Percentiles rank a stretch among this genome's conserved stretches.
phyloP scores from a whole-genome alignment of 257 asterid species.

The Solanum chilense region DNA sequence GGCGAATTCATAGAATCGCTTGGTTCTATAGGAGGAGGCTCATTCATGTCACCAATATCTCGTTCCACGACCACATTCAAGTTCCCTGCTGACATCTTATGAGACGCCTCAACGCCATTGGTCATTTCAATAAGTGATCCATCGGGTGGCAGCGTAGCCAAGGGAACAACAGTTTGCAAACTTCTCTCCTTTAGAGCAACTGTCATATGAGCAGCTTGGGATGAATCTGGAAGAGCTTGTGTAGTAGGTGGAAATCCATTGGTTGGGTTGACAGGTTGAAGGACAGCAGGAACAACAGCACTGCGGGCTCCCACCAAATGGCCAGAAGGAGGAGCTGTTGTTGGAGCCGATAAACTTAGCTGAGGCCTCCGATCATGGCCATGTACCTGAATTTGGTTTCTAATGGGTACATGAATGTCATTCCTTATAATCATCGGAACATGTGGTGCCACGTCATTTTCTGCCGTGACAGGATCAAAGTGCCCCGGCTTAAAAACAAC shows the following conservation, averaged over 20 bases:
- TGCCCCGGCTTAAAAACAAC: slow-evolving; percentile 84
- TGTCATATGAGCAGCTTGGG: slow-evolving; percentile 13
- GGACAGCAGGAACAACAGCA: slow-evolving; percentile 47
- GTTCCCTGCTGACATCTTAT: background rate
- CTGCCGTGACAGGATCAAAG: slow-evolving; percentile 56
- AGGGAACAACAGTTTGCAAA: slow-evolving; percentile 47
- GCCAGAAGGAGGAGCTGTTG: slow-evolving; percentile 27
- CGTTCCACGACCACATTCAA: slow-evolving; percentile 7
- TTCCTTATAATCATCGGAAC: slow-evolving; percentile 59
- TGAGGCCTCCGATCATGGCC: background rate
- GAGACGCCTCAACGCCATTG: background rate
- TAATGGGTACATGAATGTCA: slow-evolving; percentile 27
- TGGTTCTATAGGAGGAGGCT: slow-evolving; percentile 18
- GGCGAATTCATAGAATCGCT: background rate
- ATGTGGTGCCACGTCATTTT: slow-evolving; percentile 78
- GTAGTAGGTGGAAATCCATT: slow-evolving; percentile 15
- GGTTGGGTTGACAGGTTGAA: slow-evolving; percentile 32
- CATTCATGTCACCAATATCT: slow-evolving; percentile 16
- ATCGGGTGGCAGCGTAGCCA: slow-evolving; percentile 49
- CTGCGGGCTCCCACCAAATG: slow-evolving; percentile 41
- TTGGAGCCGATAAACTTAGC: background rate
- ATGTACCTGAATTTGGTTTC: slow-evolving; percentile 10
- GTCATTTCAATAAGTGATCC: slow-evolving; percentile 18
- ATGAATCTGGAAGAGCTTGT: slow-evolving; percentile 15
- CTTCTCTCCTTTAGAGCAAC: slow-evolving; percentile 35